phyloP scores from a whole-genome alignment of 2,329 filamentous ascomycete genomes.

The Dothideomycetes sp. region DNA sequence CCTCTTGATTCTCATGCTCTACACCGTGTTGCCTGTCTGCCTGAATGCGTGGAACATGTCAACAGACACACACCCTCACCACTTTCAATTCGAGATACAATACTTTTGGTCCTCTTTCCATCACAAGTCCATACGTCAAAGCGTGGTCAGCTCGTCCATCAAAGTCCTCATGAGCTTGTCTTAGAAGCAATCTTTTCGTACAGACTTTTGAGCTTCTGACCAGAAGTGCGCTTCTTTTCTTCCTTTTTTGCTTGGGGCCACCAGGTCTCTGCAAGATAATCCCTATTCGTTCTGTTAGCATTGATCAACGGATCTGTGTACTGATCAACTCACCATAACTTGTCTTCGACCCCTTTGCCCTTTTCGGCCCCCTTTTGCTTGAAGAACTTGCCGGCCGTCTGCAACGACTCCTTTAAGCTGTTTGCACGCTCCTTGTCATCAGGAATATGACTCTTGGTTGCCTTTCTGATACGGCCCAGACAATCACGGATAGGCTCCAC shows the following conservation, averaged over 20 bases:
- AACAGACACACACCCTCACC: no score
- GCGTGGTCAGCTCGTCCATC: no score
- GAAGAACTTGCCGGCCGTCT: constrained; percentile 55
- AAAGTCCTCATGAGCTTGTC: neutral
- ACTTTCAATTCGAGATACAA: no score
- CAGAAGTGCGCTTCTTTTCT: constrained; percentile 25
- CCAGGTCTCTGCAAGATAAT: constrained; percentile 26
- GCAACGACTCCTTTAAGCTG: constrained; percentile 52
- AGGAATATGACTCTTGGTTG: constrained; percentile 54
- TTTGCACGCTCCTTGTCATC: constrained; percentile 53
- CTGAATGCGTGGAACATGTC: no score
- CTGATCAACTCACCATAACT: constrained; percentile 22
- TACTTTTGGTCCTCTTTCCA: no score
- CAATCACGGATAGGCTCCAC: constrained; percentile 53
- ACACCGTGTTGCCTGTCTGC: no score
- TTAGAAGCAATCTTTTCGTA: constrained; percentile 26
- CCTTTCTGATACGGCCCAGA: constrained; percentile 50
- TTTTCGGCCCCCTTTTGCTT: constrained; percentile 34
- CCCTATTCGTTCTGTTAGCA: constrained; percentile 15
- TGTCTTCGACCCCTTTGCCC: constrained; percentile 20
- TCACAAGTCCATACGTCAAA: no score
- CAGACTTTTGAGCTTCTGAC: constrained; percentile 28
- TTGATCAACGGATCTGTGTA: neutral
- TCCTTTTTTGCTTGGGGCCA: constrained; percentile 29
- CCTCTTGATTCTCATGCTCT: no score